Base-by-base conservation (phyloP, 176 grass and related monocot genomes). In the Musa itinerans region DNA sequence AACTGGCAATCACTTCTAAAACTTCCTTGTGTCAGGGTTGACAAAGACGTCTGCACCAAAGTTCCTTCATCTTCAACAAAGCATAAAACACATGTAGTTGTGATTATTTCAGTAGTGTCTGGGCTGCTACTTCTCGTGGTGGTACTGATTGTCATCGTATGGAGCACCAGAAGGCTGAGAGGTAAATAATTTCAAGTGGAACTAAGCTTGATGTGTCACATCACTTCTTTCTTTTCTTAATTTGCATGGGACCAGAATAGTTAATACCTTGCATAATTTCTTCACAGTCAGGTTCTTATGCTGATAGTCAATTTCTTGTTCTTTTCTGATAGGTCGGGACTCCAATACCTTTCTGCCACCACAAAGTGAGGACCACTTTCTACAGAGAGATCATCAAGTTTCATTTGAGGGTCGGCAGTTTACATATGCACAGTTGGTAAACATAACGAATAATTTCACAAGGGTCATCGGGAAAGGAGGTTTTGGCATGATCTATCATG, bases 41-140 rank as follows among this genome's bases (percentile, higher is more conserved):
- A 58, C 17, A 7, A 58, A 58, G 6, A 15, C 1, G 6, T 6
- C 17, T 58, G 17, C 17, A 58, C 4, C 34, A 43, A 43, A 43
- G 34, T 43, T 43, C 34, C 34, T 43, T 43, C 34, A 43, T 43
- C 34, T 43, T 43, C 34, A 43, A 43, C 34, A 43, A 80, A 80
- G 11, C 22, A 48, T 17, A 61, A 54, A 67, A 43, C 34, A 43
- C 55, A 27, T 11, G 63, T 53, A 54, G 27, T 78, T 78, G 21
- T 54, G 63, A 29, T 59, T 74, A 15, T 65, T 61, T 9, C 48
- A 29, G 79, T 63, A 17, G 26, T 64, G 25, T 9, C 11, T 27
- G 79, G 53, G 1, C 17, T 74, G 24, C 22, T 81, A 43, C 7
- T 81, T 50, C 10, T 66, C 5, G 55, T 74, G 20, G n/a, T n/a